Percentiles rank a stretch among this genome's conserved stretches.
These are phyloP conservation scores for Zalerion maritima DNA, from an alignment of 495 filamentous ascomycete species.

Conservation along the genomic window DNA sequence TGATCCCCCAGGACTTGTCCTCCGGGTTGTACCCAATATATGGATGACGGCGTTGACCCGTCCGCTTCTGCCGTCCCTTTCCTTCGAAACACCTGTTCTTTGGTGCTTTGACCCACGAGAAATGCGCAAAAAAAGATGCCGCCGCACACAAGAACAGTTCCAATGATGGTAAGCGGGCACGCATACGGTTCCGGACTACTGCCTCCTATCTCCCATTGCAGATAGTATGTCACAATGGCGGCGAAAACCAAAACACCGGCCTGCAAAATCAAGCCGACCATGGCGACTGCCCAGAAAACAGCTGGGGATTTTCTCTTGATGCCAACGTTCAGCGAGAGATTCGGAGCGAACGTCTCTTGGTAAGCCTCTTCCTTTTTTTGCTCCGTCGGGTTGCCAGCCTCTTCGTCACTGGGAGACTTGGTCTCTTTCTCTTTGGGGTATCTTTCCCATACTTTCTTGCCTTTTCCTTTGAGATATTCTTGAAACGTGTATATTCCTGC, in stretches of 20 bases:
- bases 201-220: too few species aligned
- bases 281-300: not conserved
- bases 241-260: too few species aligned
- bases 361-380: too few species aligned
- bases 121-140: conserved; percentile 30
- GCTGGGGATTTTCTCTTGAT: conserved; percentile 12
- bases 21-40: conserved; percentile 12
- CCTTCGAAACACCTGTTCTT: conserved; percentile 15
- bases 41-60: too few species aligned
- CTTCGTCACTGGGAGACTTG: too few species aligned
- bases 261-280: too few species aligned
- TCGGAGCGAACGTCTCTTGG: conserved; percentile 26
- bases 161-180: conserved; percentile 24
- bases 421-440: too few species aligned
- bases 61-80: conserved; percentile 13
- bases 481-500: conserved; percentile 13
- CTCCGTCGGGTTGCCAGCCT: too few species aligned
- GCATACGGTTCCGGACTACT: too few species aligned
- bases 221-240: too few species aligned
- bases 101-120: conserved; percentile 25
- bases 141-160: conserved; percentile 19
- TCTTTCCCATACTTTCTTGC: too few species aligned
- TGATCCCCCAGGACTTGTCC: conserved; percentile 8
- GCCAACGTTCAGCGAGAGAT: conserved; percentile 33
- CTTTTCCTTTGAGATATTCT: conserved; percentile 7